Conservation (phyloP, 352 stramenopile species). For the Phytophthora fragariaefolia region DNA sequence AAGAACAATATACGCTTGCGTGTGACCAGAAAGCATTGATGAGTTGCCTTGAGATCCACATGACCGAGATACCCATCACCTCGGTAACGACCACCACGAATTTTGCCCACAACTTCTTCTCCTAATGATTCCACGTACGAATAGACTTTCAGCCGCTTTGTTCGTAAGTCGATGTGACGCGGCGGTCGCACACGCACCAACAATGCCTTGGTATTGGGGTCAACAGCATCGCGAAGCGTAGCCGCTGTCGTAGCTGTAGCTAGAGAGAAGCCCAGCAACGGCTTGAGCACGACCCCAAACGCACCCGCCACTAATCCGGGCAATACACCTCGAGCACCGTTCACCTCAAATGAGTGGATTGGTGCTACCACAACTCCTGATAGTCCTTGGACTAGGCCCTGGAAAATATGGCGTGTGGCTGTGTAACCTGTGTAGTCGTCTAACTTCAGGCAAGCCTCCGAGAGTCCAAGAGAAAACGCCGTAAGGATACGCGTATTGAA, state of each 20-base stretch:
- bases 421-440: conserved; percentile 91
- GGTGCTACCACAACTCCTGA: conserved; percentile 85
- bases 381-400: conserved; percentile 85
- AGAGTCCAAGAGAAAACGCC: conserved; percentile 79
- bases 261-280: conserved; percentile 78
- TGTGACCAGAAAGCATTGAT: conserved; percentile 88
- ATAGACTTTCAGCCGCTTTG: conserved; percentile 81
- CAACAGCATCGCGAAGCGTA: conserved; percentile 80
- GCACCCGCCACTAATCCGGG: conserved; percentile 80
- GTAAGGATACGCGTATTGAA: conserved; percentile 90
- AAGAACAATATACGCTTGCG: conserved; percentile 83
- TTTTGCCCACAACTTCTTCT: conserved; percentile 86
- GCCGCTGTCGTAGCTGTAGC: conserved; percentile 73
- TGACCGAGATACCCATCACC: conserved; percentile 85
- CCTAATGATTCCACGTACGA: conserved; percentile 90
- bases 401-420: conserved; percentile 86
- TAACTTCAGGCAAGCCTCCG: conserved; percentile 85
- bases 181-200: conserved; percentile 79
- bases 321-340: conserved; percentile 76
- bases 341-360: conserved; percentile 85
- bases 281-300: conserved; percentile 86
- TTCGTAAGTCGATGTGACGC: conserved; percentile 84
- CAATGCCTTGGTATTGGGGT: conserved; percentile 82
- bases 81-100: conserved; percentile 79
- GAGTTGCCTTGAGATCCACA: conserved; percentile 66